Conservation (phyloP, 2,329 filamentous ascomycete species). For the Emergomyces pasteurianus region DNA sequence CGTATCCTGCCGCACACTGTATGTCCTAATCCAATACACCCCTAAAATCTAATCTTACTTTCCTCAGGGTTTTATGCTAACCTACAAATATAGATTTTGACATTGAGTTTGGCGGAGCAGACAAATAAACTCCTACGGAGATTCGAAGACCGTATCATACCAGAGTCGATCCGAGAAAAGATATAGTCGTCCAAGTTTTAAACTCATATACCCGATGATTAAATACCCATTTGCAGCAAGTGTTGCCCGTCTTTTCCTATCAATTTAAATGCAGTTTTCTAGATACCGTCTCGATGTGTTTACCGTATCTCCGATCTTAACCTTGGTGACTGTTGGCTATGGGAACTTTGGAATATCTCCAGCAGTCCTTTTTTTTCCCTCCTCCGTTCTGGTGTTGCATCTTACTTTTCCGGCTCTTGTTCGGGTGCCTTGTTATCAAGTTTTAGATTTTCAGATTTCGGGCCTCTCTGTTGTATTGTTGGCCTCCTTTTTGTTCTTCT, state of each 20-base stretch:
- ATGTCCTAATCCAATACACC: constrained; percentile 14
- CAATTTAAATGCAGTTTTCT: not conserved
- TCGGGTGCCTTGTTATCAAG: not conserved
- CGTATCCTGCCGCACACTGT: constrained; percentile 87
- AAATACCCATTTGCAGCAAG: not conserved
- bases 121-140: constrained; percentile 85
- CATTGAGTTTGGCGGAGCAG: constrained; percentile 86
- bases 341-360: not conserved
- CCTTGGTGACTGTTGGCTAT: not conserved
- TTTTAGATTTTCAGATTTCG: not conserved
- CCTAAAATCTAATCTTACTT: constrained; percentile 13
- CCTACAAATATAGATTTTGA: constrained; percentile 52
- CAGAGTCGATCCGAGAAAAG: constrained; percentile 35
- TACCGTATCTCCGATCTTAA: not conserved
- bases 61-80: not conserved
- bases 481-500: not conserved
- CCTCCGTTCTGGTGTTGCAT: not conserved
- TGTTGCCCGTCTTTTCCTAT: not conserved
- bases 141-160: constrained; percentile 53
- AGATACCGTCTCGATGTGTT: not conserved
- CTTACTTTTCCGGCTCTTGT: not conserved
- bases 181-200: constrained; percentile 25
- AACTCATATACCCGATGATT: not conserved
- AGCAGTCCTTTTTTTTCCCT: not conserved
- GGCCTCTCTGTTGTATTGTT: not conserved